Evolutionary conservation across 2,329 filamentous ascomycete species (phyloP).

Genomic region (Drechmeria coniospora): DNA sequence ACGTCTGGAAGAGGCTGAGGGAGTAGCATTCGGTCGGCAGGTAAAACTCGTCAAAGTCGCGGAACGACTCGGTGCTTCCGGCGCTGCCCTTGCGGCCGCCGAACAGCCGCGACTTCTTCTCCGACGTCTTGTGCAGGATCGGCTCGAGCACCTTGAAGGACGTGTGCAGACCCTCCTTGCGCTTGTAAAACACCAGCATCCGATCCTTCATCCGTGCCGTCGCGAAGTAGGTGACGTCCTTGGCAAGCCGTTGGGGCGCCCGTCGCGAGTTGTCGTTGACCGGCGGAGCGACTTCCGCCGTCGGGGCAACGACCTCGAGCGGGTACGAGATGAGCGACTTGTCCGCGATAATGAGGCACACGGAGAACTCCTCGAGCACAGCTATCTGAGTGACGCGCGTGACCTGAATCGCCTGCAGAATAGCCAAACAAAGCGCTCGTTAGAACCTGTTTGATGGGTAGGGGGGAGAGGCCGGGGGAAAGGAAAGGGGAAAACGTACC

Average conservation of each 20-base stretch:
- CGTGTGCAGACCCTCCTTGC: constrained; percentile 78
- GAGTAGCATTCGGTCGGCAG: constrained; percentile 90
- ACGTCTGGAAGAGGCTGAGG: constrained; percentile 91
- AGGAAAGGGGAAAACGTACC: constrained; percentile 38
- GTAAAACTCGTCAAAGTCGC: constrained; percentile 98
- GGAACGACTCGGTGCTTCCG: constrained; percentile 84
- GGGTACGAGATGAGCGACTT: constrained; percentile 87
- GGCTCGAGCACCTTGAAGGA: constrained; percentile 96
- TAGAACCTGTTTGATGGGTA: too few species aligned
- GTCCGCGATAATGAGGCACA: constrained; percentile 84
- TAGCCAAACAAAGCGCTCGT: too few species aligned
- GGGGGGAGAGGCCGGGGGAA: too few species aligned
- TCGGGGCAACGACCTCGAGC: constrained; percentile 62
- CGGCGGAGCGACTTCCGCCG: constrained; percentile 45
- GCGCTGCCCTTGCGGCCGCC: constrained; percentile 40
- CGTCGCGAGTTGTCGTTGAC: constrained; percentile 58
- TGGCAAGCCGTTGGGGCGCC: constrained; percentile 82
- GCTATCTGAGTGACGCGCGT: constrained; percentile 78
- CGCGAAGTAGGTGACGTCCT: constrained; percentile 93
- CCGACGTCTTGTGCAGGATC: constrained; percentile 80
- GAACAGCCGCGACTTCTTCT: constrained; percentile 60
- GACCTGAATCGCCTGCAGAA: constrained; percentile 56
- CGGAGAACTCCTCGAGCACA: constrained; percentile 86
- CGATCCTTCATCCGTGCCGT: constrained; percentile 96
- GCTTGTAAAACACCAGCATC: constrained; percentile 91